These are phyloP conservation scores for Trypanosomatidae sp. DNA, from an alignment of 208 protist species.

Conservation along the genomic window DNA sequence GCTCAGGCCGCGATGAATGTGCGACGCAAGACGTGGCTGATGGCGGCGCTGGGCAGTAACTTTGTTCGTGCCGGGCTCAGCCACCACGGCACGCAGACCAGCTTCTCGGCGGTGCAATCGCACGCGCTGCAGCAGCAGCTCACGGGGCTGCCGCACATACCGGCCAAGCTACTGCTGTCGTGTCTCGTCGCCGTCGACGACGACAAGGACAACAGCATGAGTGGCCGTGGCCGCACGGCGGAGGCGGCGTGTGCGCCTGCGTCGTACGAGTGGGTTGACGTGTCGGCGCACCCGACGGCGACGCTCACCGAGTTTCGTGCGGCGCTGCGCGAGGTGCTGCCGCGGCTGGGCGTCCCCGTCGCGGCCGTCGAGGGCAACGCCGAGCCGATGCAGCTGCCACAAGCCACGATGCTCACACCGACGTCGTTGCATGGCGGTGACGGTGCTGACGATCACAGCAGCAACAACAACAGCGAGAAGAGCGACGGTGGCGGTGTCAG, in stretches of 20 bases:
- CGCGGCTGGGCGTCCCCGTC: conserved; percentile 31
- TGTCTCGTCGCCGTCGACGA: conserved; percentile 18
- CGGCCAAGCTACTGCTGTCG: conserved; percentile 46
- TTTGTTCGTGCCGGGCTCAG: conserved; percentile 32
- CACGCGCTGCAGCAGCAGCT: conserved; percentile 38
- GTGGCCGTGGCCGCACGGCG: too few species aligned
- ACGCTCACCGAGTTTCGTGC: conserved; percentile 44
- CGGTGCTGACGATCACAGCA: too few species aligned
- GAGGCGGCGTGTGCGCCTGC: too few species aligned
- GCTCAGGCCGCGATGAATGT: too few species aligned
- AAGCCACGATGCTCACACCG: conserved; percentile 37
- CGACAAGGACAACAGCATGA: conserved; percentile 4
- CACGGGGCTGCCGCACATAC: conserved; percentile 32
- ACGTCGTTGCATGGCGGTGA: too few species aligned
- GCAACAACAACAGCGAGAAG: too few species aligned
- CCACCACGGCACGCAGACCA: conserved; percentile 35
- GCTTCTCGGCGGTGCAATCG: conserved; percentile 39
- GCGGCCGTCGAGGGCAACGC: conserved; percentile 34
- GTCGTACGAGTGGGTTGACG: conserved; percentile 47
- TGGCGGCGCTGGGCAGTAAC: conserved; percentile 22
- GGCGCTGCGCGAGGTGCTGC: conserved; percentile 29
- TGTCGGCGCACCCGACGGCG: conserved; percentile 46
- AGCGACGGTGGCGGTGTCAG: too few species aligned
- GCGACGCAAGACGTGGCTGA: conserved; percentile 25
- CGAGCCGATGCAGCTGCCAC: conserved; percentile 59